These are phyloP conservation scores for Plasmodium fragile DNA, from an alignment of 169 alveolate species.

Conservation along the genomic window DNA sequence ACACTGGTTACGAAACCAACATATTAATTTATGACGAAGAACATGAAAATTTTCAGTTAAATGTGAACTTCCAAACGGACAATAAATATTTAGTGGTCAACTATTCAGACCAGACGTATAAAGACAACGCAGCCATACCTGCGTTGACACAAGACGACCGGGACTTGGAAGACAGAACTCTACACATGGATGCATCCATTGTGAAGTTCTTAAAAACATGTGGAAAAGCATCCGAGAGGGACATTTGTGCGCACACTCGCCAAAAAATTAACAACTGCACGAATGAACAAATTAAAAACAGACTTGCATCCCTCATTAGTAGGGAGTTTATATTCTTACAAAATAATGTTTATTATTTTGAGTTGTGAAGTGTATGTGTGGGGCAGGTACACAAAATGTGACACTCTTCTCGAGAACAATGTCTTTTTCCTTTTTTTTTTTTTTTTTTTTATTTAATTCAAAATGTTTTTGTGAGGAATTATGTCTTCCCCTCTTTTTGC, in stretches of 20 bases:
- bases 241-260: constrained; percentile 24
- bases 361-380: background rate
- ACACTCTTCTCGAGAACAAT: background rate
- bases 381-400: background rate
- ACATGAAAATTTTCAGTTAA: constrained; percentile 21
- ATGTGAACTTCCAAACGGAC: constrained; percentile 15
- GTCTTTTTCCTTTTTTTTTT: background rate
- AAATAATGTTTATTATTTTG: constrained; percentile 29
- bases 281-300: constrained; percentile 63
- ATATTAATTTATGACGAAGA: constrained; percentile 54
- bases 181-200: constrained; percentile 73
- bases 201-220: constrained; percentile 36
- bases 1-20: constrained; percentile 18
- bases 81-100: constrained; percentile 40
- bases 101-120: constrained; percentile 38
- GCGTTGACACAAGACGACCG: constrained; percentile 39
- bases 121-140: constrained; percentile 17
- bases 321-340: constrained; percentile 70
- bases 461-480: background rate
- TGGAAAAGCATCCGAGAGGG: constrained; percentile 64
- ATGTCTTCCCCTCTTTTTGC: background rate
- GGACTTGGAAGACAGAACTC: constrained; percentile 46
- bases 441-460: background rate
- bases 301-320: constrained; percentile 33
- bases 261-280: constrained; percentile 36